A percentile compares a stretch with the other conserved stretches of the same genome.
phyloP scores from a whole-genome alignment of 176 grass and related monocot genomes.

The Bromus sterilis region DNA sequence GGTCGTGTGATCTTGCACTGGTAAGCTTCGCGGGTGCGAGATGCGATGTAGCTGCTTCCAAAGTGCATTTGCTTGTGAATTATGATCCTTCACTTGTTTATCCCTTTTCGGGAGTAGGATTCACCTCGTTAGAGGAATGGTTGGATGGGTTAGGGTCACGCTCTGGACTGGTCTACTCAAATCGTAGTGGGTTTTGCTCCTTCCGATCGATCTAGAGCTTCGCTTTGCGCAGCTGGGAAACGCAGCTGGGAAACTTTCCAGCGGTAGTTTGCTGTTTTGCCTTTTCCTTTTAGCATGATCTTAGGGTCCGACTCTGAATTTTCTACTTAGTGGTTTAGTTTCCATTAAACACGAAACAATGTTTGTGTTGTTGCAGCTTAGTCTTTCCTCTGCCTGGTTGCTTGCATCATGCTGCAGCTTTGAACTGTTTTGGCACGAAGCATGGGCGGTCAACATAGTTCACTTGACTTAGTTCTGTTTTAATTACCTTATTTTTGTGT shows the following conservation, averaged over 20 bases:
- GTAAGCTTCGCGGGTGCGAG: background rate
- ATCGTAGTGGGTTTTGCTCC: background rate
- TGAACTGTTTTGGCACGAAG: background rate
- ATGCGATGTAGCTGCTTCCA: background rate
- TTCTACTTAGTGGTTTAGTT: background rate
- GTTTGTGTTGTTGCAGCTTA: background rate
- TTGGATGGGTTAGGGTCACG: background rate
- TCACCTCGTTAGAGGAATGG: background rate
- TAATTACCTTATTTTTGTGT: background rate
- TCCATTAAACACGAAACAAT: background rate
- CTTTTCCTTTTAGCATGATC: background rate
- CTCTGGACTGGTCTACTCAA: background rate
- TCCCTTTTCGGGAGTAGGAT: background rate
- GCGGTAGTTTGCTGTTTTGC: background rate
- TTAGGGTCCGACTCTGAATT: background rate
- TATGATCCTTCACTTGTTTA: background rate
- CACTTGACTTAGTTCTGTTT: background rate
- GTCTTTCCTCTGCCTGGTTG: background rate
- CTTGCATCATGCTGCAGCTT: background rate
- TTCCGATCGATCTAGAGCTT: background rate
- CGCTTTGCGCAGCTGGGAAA: background rate
- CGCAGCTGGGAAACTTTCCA: background rate
- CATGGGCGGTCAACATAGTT: background rate
- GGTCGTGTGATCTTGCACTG: background rate
- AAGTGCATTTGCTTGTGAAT: background rate